Base-by-base conservation (phyloP, 257 asterid species). In the Jacaranda mimosifolia region DNA sequence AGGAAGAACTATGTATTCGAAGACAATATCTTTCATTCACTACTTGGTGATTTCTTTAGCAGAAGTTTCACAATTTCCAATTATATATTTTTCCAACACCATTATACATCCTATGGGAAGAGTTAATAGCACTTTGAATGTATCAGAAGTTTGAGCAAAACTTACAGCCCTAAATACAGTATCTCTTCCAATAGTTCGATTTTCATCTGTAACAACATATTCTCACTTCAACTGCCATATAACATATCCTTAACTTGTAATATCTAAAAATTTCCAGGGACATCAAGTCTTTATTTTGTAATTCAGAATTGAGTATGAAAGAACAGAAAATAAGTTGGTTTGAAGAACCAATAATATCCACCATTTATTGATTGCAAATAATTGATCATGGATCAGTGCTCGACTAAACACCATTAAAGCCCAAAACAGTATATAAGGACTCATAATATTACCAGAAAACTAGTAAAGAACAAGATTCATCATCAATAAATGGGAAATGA, bases 401-500 rank as follows among this genome's bases (percentile, higher is more conserved):
- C 18, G 9, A 63, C 4, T 42, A 63, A 63, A 75, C 17, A 49
- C 15, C 19, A 40, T 26, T 35, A 49, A 56, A 11, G 52, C 43
- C 48, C 7, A 63, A 63, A 40, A 63, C 57, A 75, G 32, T 48
- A 21, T 21, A 17, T 45, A 9, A 21, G 32, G n/a, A 66, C 26
- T 48, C 18, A 48, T 13, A 19, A 52, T 49, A 38, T 36, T 35
- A 45, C 51, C 3, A 9, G 13, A 45, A 7, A 1, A 45, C 51
- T 42, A 42, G 46, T 4, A 55, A 57, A 57, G 35, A 19, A 6
- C 19, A 7, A 4, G 7, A 53, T n/a, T 55, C 7, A 17, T 55
- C 62, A 55, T 55, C 62, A n/a, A 3, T 17, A 55, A 55, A 55
- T 55, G 68, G 68, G 39, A 56, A 67, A 42, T 63, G 62, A 64